Conservation (phyloP, 2,329 filamentous ascomycete genomes). For the Graphilbum fragrans region DNA sequence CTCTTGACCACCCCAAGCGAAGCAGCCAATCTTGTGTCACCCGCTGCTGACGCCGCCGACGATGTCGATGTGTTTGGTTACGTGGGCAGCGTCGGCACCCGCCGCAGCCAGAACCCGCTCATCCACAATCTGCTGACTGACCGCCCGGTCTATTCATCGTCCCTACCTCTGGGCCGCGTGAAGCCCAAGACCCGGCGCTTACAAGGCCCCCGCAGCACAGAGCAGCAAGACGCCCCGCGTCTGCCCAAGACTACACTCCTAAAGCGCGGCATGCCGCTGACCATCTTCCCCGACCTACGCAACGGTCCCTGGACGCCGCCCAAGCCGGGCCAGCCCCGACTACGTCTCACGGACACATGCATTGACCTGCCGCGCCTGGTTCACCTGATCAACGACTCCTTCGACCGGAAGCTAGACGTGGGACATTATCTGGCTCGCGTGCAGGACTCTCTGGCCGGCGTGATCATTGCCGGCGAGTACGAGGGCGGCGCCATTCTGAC, state of each 20-base stretch:
- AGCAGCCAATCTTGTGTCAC: constrained; percentile 51
- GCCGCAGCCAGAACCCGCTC: constrained; percentile 60
- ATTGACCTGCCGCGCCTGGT: constrained; percentile 77
- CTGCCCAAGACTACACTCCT: constrained; percentile 55
- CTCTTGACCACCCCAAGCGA: constrained; percentile 80
- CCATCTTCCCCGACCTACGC: constrained; percentile 64
- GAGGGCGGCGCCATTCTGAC: constrained; percentile 91
- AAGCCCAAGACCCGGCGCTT: constrained; percentile 14
- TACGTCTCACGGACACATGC: constrained; percentile 65
- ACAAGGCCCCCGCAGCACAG: background rate
- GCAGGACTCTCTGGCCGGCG: constrained; percentile 66
- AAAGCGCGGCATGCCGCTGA: constrained; percentile 83
- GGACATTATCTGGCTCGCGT: constrained; percentile 75
- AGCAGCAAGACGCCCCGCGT: background rate
- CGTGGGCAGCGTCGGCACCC: constrained; percentile 39
- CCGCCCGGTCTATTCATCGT: constrained; percentile 85
- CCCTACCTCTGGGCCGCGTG: constrained; percentile 63
- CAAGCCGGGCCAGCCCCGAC: constrained; percentile 40
- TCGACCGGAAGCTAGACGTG: constrained; percentile 72
- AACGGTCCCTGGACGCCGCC: constrained; percentile 56
- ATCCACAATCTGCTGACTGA: constrained; percentile 95
- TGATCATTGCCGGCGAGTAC: constrained; percentile 93
- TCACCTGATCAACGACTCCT: constrained; percentile 86
- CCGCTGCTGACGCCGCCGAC: constrained; percentile 11
- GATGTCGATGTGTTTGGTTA: constrained; percentile 33